Conservation (phyloP, 2,329 filamentous ascomycete species). For the Claviceps sp. region DNA sequence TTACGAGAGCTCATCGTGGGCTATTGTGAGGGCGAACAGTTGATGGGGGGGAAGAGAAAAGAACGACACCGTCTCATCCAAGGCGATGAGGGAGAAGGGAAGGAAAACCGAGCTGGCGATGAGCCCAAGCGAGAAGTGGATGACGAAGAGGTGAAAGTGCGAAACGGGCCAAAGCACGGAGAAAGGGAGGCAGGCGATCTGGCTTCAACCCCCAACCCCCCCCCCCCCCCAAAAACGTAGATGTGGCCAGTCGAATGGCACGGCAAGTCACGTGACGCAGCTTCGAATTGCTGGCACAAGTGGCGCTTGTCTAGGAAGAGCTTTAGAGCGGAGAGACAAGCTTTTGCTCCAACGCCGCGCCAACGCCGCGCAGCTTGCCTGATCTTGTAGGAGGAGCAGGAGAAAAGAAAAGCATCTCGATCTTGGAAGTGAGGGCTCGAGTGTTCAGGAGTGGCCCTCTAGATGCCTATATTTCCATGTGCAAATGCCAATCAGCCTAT, state of each 20-base stretch:
- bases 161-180: slow-evolving; percentile 17
- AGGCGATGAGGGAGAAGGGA: slow-evolving; percentile 18
- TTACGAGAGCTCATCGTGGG: slow-evolving; percentile 44
- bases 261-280: slow-evolving; percentile 15
- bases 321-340: not conserved
- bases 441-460: not conserved
- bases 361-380: no score
- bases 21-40: slow-evolving; percentile 15
- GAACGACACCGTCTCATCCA: slow-evolving; percentile 28
- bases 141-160: slow-evolving; percentile 15
- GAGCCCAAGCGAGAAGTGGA: slow-evolving; percentile 20
- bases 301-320: not conserved
- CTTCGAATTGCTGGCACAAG: not conserved
- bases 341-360: not conserved
- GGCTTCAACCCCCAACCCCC: slow-evolving; percentile 20
- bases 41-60: slow-evolving; percentile 14
- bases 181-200: slow-evolving; percentile 28
- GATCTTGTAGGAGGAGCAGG: no score
- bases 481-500: slow-evolving; percentile 16
- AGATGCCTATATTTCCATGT: slow-evolving; percentile 3
- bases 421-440: not conserved
- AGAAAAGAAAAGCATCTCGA: not conserved
- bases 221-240: slow-evolving; percentile 21
- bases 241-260: slow-evolving; percentile 29
- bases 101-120: slow-evolving; percentile 22